Evolutionary conservation across 306 rosid species (phyloP).

Genomic region (Inga leiocalycina): DNA sequence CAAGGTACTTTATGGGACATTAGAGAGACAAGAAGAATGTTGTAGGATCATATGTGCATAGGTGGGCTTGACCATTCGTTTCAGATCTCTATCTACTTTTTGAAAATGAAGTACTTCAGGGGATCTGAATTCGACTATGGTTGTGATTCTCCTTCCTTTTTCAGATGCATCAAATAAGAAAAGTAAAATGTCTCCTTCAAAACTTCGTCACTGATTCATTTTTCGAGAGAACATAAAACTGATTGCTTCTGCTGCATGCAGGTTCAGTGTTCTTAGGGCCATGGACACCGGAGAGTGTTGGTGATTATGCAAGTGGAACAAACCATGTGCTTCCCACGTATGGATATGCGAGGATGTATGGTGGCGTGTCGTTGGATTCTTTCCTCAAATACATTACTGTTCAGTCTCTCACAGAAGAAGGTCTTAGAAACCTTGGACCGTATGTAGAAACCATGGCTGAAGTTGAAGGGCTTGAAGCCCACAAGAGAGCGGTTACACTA

Average conservation of each 20-base stretch:
- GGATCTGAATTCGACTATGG: neutral
- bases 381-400: constrained; percentile 89
- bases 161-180: neutral
- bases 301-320: constrained; percentile 98
- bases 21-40: neutral
- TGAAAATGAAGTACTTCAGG: neutral
- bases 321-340: constrained; percentile 98
- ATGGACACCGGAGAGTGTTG: constrained; percentile 98
- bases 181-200: neutral
- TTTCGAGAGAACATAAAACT: constrained; percentile 17
- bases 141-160: neutral
- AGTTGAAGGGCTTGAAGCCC: constrained; percentile 94
- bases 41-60: neutral
- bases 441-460: constrained; percentile 91
- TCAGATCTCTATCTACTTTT: neutral
- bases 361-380: constrained; percentile 91
- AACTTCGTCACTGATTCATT: neutral
- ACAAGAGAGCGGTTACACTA: constrained; percentile 89
- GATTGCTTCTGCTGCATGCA: constrained; percentile 46
- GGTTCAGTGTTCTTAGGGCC: constrained; percentile 93
- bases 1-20: neutral
- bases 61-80: neutral
- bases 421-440: constrained; percentile 83
- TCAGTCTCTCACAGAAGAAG: constrained; percentile 92
- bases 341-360: constrained; percentile 94